Percentiles rank a stretch among this genome's conserved stretches.
Conservation (phyloP, 805 yeast species). For the Saturnispora serradocipensis region DNA sequence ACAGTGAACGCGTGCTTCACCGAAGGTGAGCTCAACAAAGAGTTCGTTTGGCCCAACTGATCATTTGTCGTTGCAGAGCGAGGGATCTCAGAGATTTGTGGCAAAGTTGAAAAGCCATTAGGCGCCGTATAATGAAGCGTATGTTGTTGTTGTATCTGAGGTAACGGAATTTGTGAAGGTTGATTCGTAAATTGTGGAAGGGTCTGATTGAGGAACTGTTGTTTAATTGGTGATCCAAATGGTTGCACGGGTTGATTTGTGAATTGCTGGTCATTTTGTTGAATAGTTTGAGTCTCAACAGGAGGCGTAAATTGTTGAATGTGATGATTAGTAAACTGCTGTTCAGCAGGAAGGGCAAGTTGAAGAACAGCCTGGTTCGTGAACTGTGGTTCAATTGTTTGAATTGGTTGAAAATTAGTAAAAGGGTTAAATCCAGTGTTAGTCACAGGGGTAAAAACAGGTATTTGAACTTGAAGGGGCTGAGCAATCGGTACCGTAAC, state of each 20-base stretch:
- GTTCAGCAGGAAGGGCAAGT: background rate
- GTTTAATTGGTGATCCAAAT: background rate
- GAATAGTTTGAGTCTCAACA: background rate
- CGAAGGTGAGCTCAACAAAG: background rate
- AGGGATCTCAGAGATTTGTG: conserved; percentile 5
- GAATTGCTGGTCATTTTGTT: background rate
- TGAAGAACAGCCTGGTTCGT: conserved; percentile 1
- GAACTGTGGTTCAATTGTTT: background rate
- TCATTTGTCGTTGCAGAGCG: background rate
- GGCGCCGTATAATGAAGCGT: conserved; percentile 5
- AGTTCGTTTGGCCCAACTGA: background rate
- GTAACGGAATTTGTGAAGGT: background rate
- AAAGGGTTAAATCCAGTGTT: conserved; percentile 14
- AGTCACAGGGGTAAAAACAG: background rate
- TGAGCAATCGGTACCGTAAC: conserved; percentile 5
- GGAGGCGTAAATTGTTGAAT: background rate
- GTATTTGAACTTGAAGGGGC: conserved; percentile 7
- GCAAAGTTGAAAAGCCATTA: conserved; percentile 3
- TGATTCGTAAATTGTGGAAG: background rate
- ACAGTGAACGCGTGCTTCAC: background rate
- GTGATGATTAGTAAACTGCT: background rate
- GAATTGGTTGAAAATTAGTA: conserved; percentile 5
- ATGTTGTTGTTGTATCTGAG: conserved; percentile 2
- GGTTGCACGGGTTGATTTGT: background rate
- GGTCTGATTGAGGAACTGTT: conserved; percentile 2